A percentile compares a stretch with the other conserved stretches of the same genome.
Conservation (phyloP, 352 stramenopile species). For the Phytophthora brassicae region DNA sequence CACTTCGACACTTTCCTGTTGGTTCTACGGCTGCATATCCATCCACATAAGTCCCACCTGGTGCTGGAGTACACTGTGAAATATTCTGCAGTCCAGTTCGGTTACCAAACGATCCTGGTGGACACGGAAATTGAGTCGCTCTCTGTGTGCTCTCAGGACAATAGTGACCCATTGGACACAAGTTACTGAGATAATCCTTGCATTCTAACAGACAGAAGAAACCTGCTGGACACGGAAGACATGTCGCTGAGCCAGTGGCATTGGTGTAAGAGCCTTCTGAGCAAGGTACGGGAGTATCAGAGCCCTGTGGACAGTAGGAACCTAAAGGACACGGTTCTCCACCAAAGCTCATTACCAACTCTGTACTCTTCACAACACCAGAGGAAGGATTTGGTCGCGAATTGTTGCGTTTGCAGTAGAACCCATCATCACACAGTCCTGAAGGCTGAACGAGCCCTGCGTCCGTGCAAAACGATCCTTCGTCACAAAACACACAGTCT, state of each 20-base stretch:
- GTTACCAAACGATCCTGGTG: conserved; percentile 77
- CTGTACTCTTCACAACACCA: conserved; percentile 24
- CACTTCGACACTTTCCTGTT: conserved; percentile 63
- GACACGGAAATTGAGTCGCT: conserved; percentile 66
- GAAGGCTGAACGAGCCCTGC: conserved; percentile 38
- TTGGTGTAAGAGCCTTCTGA: conserved; percentile 48
- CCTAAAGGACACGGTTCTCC: conserved; percentile 50
- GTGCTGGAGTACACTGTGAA: conserved; percentile 63
- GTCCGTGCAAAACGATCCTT: conserved; percentile 49
- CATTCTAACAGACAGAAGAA: conserved; percentile 57
- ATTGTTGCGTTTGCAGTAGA: conserved; percentile 62
- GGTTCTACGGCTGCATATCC: conserved; percentile 47
- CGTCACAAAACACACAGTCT: conserved; percentile 65
- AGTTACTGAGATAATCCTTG: conserved; percentile 40
- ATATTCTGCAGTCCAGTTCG: conserved; percentile 41
- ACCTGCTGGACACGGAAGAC: conserved; percentile 37
- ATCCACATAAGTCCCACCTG: conserved; percentile 69
- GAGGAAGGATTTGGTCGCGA: conserved; percentile 35
- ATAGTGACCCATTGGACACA: conserved; percentile 82
- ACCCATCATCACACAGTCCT: conserved; percentile 40
- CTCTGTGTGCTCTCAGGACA: conserved; percentile 68
- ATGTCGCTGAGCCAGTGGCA: conserved; percentile 25
- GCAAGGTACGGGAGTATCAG: conserved; percentile 33
- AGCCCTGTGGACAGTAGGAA: conserved; percentile 52
- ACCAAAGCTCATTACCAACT: conserved; percentile 18